phyloP scores from a whole-genome alignment of 805 yeast species.

The Hemisphaericaspora nanyangensis region DNA sequence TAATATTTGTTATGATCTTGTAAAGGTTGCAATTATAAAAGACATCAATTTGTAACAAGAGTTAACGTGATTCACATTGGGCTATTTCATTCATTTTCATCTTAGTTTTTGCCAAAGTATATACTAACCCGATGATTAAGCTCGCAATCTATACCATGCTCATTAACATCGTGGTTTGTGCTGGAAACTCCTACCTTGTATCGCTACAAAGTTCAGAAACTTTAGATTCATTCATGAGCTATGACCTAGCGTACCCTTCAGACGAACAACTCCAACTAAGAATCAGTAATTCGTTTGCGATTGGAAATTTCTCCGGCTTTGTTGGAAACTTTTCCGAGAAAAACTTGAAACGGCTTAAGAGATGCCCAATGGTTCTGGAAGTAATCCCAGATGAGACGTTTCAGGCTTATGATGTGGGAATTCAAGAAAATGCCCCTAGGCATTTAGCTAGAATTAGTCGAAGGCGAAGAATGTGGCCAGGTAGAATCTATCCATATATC shows the following conservation, averaged over 20 bases:
- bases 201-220: slow-evolving; percentile 49
- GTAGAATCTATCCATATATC: slow-evolving; percentile 35
- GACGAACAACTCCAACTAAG: slow-evolving; percentile 42
- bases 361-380: slow-evolving; percentile 62
- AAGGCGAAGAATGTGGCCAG: slow-evolving; percentile 21
- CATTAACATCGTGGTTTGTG: no score
- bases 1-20: no score
- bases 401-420: slow-evolving; percentile 47
- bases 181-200: slow-evolving; percentile 37
- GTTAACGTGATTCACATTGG: no score
- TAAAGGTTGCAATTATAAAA: no score
- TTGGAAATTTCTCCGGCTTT: slow-evolving; percentile 71
- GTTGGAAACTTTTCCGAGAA: slow-evolving; percentile 56
- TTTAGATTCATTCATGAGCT: slow-evolving; percentile 45
- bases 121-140: no score
- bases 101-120: no score
- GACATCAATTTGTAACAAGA: no score
- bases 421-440: slow-evolving; percentile 50
- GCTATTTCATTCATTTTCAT: no score
- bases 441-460: slow-evolving; percentile 67
- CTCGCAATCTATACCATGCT: no score
- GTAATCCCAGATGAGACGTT: slow-evolving; percentile 65
- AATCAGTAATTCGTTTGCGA: slow-evolving; percentile 51
- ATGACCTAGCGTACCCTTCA: slow-evolving; percentile 35
- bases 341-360: slow-evolving; percentile 43